phyloP scores from a whole-genome alignment of 306 rosid species.

The Cicer arietinum region DNA sequence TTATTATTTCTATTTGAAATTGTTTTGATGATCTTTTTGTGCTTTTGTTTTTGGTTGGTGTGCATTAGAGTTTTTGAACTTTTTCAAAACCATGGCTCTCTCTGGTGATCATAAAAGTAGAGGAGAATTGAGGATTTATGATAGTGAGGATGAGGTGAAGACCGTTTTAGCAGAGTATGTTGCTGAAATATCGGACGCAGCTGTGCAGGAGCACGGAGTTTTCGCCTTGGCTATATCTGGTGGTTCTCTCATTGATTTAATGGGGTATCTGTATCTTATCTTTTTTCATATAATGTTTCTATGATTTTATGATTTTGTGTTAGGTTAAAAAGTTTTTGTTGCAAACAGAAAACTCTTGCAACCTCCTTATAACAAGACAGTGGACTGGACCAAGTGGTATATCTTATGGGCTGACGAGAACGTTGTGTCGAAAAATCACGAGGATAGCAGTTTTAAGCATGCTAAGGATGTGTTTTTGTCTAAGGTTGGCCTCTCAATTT shows the following conservation, averaged over 20 bases:
- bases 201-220: slow-evolving; percentile 89
- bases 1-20: slow-evolving; percentile 30
- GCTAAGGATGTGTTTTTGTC: slow-evolving; percentile 85
- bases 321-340: slow-evolving; percentile 52
- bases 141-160: slow-evolving; percentile 87
- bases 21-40: slow-evolving; percentile 29
- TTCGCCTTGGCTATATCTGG: slow-evolving; percentile 95
- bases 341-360: slow-evolving; percentile 81
- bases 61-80: slow-evolving; percentile 36
- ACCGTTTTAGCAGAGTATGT: slow-evolving; percentile 87
- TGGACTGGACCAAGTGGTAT: slow-evolving; percentile 97
- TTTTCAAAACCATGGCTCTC: slow-evolving; percentile 66
- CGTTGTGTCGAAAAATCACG: slow-evolving; percentile 87
- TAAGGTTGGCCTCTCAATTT: slow-evolving; percentile 62
- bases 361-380: slow-evolving; percentile 94
- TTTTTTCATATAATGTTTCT: slow-evolving; percentile 50
- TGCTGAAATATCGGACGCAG: slow-evolving; percentile 82
- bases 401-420: slow-evolving; percentile 98
- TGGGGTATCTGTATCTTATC: slow-evolving; percentile 82
- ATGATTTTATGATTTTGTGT: slow-evolving; percentile 52
- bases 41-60: neutral
- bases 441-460: slow-evolving; percentile 95
- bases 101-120: slow-evolving; percentile 57
- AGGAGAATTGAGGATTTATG: slow-evolving; percentile 78
- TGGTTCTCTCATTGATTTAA: slow-evolving; percentile 97